Evolutionary conservation across 495 filamentous ascomycete genomes (phyloP), one percentile per base, ranked within the genome.

Genomic region (Letharia lupina): DNA sequence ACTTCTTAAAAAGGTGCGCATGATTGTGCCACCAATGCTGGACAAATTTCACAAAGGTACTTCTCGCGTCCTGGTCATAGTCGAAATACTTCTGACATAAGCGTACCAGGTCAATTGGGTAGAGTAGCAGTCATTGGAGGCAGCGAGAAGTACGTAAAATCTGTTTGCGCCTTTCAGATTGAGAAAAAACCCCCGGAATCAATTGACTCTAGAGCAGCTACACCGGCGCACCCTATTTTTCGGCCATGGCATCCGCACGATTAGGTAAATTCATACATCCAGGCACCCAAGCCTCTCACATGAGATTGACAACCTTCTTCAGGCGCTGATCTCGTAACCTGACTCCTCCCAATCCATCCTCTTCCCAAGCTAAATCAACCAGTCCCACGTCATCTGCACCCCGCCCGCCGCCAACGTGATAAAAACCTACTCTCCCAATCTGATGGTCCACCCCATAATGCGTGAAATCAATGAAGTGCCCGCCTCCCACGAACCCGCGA

Each of bases 381-480:
- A 96, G 91, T 94, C 90, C 73, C 95, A 98, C 79, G 89, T 98
- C 64, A 93, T 98, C 75, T 98, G 94, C 79, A 94, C 96, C 69
- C 90, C 88, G 37, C 87, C 85, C 67, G 95, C 95, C 58, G 89
- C 87, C 66, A 81, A 84, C 50, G 93, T 97, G 56, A 95, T 98
- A 73, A 98, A 98, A 81, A 86, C 90, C 20, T 98, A 98, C 80
- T 98, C 95, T 45, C 94, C 94, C 13, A 97, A 98, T 77, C 79
- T 98, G 18, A 98, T 98, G 95, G 95, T 98, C 18, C 95, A 98
- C 74, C 95, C 94, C 4, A 82, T 96, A 60, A 92, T 98, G 82
- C 91, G 93, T 42, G 91, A 92, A 76, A 71, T 67, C 64, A 68
- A 75, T 66, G 71, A 83, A 74, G 73, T 81, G 71, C 70, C 76